A percentile compares a stretch with the other conserved stretches of the same genome.
These are phyloP conservation scores for Naganishia albida DNA, from an alignment of 1,284 basidiomycete genomes.

Conservation along the genomic window DNA sequence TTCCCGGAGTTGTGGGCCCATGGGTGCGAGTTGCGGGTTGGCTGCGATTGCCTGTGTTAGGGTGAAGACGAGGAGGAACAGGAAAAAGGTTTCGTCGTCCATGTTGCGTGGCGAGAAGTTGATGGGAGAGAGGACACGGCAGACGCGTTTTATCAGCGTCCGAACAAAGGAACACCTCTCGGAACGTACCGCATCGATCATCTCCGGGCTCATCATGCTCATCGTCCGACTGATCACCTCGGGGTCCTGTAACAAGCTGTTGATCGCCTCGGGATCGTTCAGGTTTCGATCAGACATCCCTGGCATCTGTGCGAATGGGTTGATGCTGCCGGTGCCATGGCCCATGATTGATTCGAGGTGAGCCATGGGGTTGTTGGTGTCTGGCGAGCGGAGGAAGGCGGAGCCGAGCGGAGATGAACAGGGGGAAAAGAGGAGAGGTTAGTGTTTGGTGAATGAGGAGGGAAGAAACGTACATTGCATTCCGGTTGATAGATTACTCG, in stretches of 20 bases:
- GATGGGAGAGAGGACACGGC: conserved; percentile 8
- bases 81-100: neutral
- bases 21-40: conserved; percentile 74
- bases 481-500: conserved; percentile 45
- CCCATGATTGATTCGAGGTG: conserved; percentile 47
- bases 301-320: conserved; percentile 78
- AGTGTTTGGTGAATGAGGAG: no score
- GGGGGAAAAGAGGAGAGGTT: no score
- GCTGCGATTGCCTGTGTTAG: conserved; percentile 64
- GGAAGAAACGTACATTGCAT: conserved; percentile 39
- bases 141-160: neutral
- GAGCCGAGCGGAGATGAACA: no score
- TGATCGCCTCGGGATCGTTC: conserved; percentile 88
- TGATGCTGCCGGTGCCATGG: conserved; percentile 60
- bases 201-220: conserved; percentile 69
- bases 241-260: conserved; percentile 78
- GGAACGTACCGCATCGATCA: conserved; percentile 68
- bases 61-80: conserved; percentile 1
- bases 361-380: conserved; percentile 48
- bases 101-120: neutral
- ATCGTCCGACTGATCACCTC: conserved; percentile 76
- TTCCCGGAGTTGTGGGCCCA: conserved; percentile 77
- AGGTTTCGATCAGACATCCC: conserved; percentile 66
- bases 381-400: no score
- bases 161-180: neutral